A percentile compares a stretch with the other conserved stretches of the same genome.
phyloP scores from a whole-genome alignment of 208 protist species.

The Leishmania braziliensis region DNA sequence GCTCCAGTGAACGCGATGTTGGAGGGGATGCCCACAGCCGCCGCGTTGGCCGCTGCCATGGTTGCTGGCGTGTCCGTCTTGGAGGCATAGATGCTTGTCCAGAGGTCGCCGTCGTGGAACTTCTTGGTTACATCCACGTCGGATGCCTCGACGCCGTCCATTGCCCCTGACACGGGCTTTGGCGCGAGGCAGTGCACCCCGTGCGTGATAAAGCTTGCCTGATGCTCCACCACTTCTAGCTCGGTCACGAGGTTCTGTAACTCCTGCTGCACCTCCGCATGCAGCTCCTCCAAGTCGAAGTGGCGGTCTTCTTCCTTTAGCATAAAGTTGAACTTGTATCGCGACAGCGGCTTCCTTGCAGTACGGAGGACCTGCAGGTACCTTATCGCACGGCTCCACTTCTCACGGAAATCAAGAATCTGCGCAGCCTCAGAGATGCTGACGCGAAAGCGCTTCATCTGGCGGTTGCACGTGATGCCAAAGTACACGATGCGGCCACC shows the following conservation, averaged over 20 bases:
- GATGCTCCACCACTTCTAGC: slow-evolving; percentile 78
- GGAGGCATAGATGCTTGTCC: slow-evolving; percentile 22
- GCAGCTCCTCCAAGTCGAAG: slow-evolving; percentile 70
- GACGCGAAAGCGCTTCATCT: slow-evolving; percentile 87
- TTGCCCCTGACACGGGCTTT: slow-evolving; percentile 40
- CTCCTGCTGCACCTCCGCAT: slow-evolving; percentile 58
- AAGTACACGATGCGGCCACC: slow-evolving; percentile 77
- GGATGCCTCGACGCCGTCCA: slow-evolving; percentile 45
- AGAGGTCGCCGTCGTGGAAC: slow-evolving; percentile 61
- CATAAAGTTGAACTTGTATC: slow-evolving; percentile 60
- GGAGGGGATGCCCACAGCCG: neutral
- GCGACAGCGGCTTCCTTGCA: slow-evolving; percentile 58
- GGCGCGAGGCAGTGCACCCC: slow-evolving; percentile 58
- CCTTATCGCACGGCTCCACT: slow-evolving; percentile 61
- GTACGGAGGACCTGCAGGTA: slow-evolving; percentile 81
- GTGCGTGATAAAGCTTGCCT: slow-evolving; percentile 79
- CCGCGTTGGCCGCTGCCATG: neutral
- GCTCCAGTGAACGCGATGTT: neutral
- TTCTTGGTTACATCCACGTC: slow-evolving; percentile 67
- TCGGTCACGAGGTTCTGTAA: slow-evolving; percentile 74
- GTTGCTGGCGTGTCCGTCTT: slow-evolving; percentile 26
- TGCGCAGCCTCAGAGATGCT: slow-evolving; percentile 65
- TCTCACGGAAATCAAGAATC: slow-evolving; percentile 87
- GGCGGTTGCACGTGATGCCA: slow-evolving; percentile 82
- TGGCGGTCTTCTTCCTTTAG: slow-evolving; percentile 75